These are phyloP conservation scores for Jacaranda copaia DNA, from an alignment of 257 asterid genomes.

Conservation along the genomic window DNA sequence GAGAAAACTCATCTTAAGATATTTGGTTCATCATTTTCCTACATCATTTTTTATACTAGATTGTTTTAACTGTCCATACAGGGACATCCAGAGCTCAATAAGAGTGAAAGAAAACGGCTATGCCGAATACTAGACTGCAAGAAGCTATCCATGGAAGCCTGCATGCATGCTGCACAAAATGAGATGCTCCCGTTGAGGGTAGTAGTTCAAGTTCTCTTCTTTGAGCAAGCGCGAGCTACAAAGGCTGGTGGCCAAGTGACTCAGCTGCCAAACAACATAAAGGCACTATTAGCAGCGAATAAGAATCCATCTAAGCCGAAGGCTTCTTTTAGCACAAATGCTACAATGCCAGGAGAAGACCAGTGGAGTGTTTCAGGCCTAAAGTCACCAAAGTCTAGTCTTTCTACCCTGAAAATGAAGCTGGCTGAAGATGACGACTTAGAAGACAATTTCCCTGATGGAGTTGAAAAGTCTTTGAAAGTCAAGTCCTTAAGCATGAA, in stretches of 20 bases:
- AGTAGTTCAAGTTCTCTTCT: slow-evolving; percentile 91
- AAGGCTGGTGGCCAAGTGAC: slow-evolving; percentile 61
- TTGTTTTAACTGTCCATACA: slow-evolving; percentile 36
- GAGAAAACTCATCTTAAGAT: background rate
- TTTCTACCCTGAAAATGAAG: slow-evolving; percentile 86
- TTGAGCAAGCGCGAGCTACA: slow-evolving; percentile 82
- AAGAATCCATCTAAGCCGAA: slow-evolving; percentile 46
- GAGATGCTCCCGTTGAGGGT: slow-evolving; percentile 89
- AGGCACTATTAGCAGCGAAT: slow-evolving; percentile 58
- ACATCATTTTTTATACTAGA: background rate
- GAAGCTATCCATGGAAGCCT: slow-evolving; percentile 77
- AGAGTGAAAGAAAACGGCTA: slow-evolving; percentile 76
- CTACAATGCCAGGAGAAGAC: slow-evolving; percentile 51
- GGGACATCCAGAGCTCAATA: slow-evolving; percentile 81
- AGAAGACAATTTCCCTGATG: slow-evolving; percentile 41
- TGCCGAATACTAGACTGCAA: slow-evolving; percentile 84
- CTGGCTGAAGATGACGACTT: slow-evolving; percentile 65
- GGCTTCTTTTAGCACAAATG: slow-evolving; percentile 47
- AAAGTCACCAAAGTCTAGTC: slow-evolving; percentile 62
- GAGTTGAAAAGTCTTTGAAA: slow-evolving; percentile 41
- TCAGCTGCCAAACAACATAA: slow-evolving; percentile 67
- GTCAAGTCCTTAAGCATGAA: slow-evolving; percentile 48
- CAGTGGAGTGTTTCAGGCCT: slow-evolving; percentile 78
- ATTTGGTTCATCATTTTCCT: background rate
- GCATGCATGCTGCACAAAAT: slow-evolving; percentile 94